These are phyloP conservation scores for Lactarius indigo DNA, from an alignment of 768 basidiomycete genomes.

Conservation along the genomic window DNA sequence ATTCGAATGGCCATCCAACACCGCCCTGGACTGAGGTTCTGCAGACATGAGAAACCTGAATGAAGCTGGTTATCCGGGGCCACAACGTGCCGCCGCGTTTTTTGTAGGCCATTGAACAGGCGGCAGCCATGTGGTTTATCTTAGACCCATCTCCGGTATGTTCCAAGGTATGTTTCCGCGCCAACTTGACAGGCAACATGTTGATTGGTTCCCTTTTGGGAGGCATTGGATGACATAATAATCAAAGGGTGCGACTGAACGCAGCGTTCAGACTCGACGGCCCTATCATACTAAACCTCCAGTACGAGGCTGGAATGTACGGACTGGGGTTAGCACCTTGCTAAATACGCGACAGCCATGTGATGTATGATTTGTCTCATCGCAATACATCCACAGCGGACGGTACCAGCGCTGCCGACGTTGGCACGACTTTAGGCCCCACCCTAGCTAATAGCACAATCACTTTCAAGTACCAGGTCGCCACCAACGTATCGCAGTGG, in stretches of 20 bases:
- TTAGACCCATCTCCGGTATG: background rate
- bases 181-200: too few species aligned
- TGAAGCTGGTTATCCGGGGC: background rate
- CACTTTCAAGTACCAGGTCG: background rate
- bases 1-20: slow-evolving; percentile 16
- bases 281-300: too few species aligned
- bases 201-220: too few species aligned
- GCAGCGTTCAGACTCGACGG: too few species aligned
- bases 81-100: background rate
- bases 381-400: too few species aligned
- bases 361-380: too few species aligned
- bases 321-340: too few species aligned
- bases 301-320: too few species aligned
- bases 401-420: background rate
- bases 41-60: slow-evolving; percentile 9
- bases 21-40: slow-evolving; percentile 17
- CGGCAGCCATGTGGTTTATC: background rate
- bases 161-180: background rate
- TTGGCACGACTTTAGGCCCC: background rate
- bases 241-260: too few species aligned
- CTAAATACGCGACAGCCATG: too few species aligned
- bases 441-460: too few species aligned
- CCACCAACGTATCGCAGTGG: background rate
- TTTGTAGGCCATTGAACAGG: background rate
- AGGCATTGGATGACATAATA: too few species aligned